Base-by-base conservation (phyloP, 495 filamentous ascomycete species). In the Aspergillus cristatus region DNA sequence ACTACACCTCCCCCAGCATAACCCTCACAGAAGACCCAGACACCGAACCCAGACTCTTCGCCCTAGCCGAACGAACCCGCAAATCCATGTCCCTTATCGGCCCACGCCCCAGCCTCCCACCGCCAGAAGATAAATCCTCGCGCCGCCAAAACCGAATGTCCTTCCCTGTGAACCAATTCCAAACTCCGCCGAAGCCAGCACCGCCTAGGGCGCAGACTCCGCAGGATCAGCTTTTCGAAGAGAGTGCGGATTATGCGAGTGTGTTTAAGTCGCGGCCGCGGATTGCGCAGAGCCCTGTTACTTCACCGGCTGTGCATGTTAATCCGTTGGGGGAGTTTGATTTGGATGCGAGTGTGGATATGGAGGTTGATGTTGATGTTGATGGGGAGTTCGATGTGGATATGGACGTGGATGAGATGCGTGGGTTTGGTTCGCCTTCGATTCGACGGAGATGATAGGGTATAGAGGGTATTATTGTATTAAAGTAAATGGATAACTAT, bases 241-340 rank as follows among this genome's bases (percentile, higher is more conserved):
- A 76, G n/a, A 75, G 80, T 35, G 79, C 78, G 12, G 82, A 84
- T 46, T 88, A 91, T 51, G 81, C 83, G 34, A 83, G 81, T 35
- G 79, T 95, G 1, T 95, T 95, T 60, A 87, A 79, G 60, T 86
- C 84, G 28, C 59, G 88, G 42, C 88, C 88, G 1, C 82, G 79
- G 45, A 71, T 95, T 38, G 81, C 78, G 37, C 69, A 68, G 6
- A 93, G 87, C 60, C 84, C 86, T n/a, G 56, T 78, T 3, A 64
- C 71, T 2, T 79, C 75, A 18, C 80, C 79, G 5, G 62, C 60
- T 24, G 66, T 70, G 11, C 66, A 70, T 57, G 34, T 67, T 5
- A 51, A 50, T 33, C 54, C 54, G 8, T 41, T 54, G 14, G 58
- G 55, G 3, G 48, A 55, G 3, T 63, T 67, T 32, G 54, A 57